Conservation (phyloP, 2,329 filamentous ascomycete genomes). For the Coniella vitis region DNA sequence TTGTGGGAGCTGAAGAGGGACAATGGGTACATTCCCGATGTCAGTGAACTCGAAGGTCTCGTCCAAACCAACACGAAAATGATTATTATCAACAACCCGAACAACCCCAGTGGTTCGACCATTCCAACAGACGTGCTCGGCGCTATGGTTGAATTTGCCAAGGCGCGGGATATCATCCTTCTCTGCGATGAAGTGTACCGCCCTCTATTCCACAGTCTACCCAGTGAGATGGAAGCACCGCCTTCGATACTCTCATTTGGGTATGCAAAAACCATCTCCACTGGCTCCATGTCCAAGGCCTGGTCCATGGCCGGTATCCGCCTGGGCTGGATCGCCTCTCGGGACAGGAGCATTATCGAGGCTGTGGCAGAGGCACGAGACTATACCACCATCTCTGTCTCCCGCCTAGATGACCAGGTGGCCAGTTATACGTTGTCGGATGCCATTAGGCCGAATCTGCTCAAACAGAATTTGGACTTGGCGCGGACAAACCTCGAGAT, state of each 20-base stretch:
- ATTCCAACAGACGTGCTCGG: constrained; percentile 56
- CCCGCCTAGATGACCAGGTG: constrained; percentile 72
- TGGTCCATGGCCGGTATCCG: constrained; percentile 78
- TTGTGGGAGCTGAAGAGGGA: constrained; percentile 64
- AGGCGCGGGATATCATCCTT: constrained; percentile 56
- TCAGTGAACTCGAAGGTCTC: constrained; percentile 57
- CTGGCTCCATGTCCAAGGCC: constrained; percentile 78
- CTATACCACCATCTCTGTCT: constrained; percentile 82
- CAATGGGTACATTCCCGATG: constrained; percentile 59
- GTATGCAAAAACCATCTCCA: constrained; percentile 65
- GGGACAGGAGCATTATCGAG: constrained; percentile 54
- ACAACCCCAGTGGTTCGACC: constrained; percentile 73
- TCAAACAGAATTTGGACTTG: constrained; percentile 53
- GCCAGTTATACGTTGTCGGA: constrained; percentile 65
- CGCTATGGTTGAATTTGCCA: constrained; percentile 56
- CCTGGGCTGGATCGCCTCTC: constrained; percentile 74
- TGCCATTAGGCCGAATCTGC: constrained; percentile 29
- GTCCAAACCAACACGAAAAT: constrained; percentile 64
- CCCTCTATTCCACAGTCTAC: constrained; percentile 67
- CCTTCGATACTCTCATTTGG: constrained; percentile 65
- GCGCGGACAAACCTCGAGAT: constrained; percentile 61
- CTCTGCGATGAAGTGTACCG: constrained; percentile 78
- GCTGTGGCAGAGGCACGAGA: constrained; percentile 60
- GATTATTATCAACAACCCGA: constrained; percentile 61
- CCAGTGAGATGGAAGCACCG: constrained; percentile 44